Evolutionary conservation across 73 alveolate species (phyloP).

Genomic region (Tetrahymena borealis): DNA sequence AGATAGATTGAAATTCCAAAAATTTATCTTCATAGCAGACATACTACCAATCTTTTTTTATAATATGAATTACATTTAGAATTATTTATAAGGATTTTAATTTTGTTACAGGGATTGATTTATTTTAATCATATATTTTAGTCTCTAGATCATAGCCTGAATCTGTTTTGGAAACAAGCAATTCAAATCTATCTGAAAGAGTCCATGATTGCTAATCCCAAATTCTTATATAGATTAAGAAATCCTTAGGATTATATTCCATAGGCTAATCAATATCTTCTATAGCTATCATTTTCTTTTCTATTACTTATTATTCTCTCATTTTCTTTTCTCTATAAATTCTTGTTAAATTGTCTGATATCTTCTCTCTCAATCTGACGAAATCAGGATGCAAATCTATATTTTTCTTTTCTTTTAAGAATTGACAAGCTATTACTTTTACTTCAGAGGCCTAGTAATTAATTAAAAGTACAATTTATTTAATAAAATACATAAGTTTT

Average conservation of each 20-base stretch:
- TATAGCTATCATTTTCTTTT: constrained; percentile 34
- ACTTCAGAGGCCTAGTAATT: background rate
- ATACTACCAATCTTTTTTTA: background rate
- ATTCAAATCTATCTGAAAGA: constrained; percentile 27
- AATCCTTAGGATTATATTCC: constrained; percentile 12
- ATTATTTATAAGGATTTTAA: background rate
- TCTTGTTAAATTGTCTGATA: constrained; percentile 23
- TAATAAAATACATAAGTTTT: background rate
- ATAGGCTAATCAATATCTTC: constrained; percentile 17
- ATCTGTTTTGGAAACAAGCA: constrained; percentile 4
- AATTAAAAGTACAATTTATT: background rate
- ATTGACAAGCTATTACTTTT: background rate
- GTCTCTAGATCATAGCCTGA: constrained; percentile 19
- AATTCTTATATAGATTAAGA: constrained; percentile 28
- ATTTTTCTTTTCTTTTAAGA: constrained; percentile 6
- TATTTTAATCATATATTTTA: background rate
- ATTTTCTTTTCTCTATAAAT: constrained; percentile 27
- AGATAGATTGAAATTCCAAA: background rate
- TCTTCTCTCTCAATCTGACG: constrained; percentile 22
- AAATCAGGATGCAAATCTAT: background rate
- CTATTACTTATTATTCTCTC: constrained; percentile 28
- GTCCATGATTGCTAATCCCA: constrained; percentile 30
- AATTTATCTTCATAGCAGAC: background rate
- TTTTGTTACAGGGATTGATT: background rate
- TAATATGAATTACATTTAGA: background rate